phyloP scores from a whole-genome alignment of 106 monocot genomes.

The Amphibolis antarctica region DNA sequence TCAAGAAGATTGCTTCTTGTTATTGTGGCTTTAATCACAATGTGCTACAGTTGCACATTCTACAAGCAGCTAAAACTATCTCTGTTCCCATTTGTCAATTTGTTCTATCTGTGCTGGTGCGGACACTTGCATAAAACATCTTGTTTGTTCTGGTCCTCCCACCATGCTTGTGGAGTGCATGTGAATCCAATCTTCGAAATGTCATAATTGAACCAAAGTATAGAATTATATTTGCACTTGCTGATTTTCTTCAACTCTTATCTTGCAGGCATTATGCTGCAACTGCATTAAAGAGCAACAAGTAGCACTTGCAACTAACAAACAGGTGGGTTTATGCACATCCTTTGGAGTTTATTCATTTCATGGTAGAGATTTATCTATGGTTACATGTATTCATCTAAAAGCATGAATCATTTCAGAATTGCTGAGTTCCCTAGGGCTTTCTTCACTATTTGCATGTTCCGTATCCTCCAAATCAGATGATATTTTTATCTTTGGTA shows the following conservation, averaged over 20 bases:
- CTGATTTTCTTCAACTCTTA: neutral
- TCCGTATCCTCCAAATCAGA: no score
- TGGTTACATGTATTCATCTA: no score
- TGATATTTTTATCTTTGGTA: no score
- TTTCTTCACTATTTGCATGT: no score
- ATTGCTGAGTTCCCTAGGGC: no score
- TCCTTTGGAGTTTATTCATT: no score
- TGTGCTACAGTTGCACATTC: no score
- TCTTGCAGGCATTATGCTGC: conserved; percentile 67
- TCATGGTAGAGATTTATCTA: no score
- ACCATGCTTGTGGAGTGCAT: neutral
- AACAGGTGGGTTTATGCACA: conserved; percentile 33
- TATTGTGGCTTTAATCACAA: neutral
- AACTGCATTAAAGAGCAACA: conserved; percentile 70
- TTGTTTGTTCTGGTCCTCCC: neutral
- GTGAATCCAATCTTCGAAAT: neutral
- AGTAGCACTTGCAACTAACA: conserved; percentile 60
- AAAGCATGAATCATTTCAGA: no score
- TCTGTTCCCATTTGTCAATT: neutral
- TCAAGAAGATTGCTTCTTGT: neutral
- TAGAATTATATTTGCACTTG: neutral
- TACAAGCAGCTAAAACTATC: neutral
- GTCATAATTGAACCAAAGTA: neutral
- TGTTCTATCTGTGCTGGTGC: neutral
- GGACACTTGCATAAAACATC: neutral